Evolutionary conservation across 805 yeast genomes (phyloP).

Genomic region (Lachancea fermentati): DNA sequence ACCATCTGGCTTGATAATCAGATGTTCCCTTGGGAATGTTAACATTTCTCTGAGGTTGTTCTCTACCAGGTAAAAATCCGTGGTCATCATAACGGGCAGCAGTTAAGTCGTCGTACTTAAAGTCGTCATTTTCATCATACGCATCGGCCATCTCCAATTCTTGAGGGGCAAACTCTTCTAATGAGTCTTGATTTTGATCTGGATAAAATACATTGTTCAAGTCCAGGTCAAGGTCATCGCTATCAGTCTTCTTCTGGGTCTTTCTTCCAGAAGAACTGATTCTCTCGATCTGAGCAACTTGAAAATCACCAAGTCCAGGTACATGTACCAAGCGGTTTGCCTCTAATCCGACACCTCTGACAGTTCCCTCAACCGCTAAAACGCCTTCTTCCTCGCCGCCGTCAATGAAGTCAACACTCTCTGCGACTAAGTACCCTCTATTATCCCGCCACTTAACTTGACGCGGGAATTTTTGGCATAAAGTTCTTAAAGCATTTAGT

Average conservation of each 20-base stretch:
- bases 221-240: constrained; percentile 13
- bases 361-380: constrained; percentile 70
- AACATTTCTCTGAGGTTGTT: constrained; percentile 27
- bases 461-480: constrained; percentile 85
- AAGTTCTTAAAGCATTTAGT: constrained; percentile 60
- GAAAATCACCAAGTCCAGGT: constrained; percentile 88
- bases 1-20: constrained; percentile 77
- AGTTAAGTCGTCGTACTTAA: constrained; percentile 27
- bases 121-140: constrained; percentile 28
- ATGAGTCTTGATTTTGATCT: constrained; percentile 44
- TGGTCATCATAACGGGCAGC: constrained; percentile 38
- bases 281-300: constrained; percentile 60
- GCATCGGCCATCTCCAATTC: constrained; percentile 44
- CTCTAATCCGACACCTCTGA: constrained; percentile 81
- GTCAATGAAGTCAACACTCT: constrained; percentile 39
- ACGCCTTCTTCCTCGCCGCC: constrained; percentile 27
- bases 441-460: constrained; percentile 87
- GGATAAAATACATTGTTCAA: constrained; percentile 29
- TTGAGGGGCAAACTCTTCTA: constrained; percentile 56
- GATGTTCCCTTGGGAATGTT: constrained; percentile 72
- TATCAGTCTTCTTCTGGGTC: constrained; percentile 18
- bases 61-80: constrained; percentile 35
- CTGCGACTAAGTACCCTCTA: constrained; percentile 85
- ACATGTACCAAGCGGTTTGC: constrained; percentile 75
- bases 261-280: constrained; percentile 30